A percentile compares a stretch with the other conserved stretches of the same genome.
Evolutionary conservation across 257 asterid species (phyloP).

Genomic region (Solanum phureja): DNA sequence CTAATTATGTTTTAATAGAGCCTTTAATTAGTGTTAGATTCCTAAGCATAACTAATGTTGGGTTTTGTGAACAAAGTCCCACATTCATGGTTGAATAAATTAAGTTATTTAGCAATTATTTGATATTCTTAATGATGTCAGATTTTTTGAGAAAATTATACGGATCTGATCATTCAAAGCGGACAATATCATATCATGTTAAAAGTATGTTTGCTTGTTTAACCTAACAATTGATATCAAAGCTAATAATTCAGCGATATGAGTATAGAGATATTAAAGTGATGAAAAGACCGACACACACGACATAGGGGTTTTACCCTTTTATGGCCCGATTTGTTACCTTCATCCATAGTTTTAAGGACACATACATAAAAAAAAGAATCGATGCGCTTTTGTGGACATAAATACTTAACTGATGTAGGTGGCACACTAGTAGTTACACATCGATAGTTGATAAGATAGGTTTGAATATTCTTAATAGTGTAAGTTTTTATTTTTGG

Average conservation of each 20-base stretch:
- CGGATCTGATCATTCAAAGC: fast-evolving
- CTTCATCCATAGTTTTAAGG: background rate
- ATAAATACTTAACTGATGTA: background rate
- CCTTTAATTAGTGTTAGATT: background rate
- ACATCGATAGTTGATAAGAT: background rate
- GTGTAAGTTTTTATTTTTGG: too few species aligned
- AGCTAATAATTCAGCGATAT: background rate
- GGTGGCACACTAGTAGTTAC: background rate
- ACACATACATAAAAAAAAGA: background rate
- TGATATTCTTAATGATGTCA: background rate
- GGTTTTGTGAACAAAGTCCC: background rate
- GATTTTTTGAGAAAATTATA: fast-evolving
- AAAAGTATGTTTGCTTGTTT: background rate
- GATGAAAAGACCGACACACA: background rate
- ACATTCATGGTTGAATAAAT: background rate
- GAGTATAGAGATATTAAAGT: background rate
- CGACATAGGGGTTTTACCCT: background rate
- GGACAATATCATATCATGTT: background rate
- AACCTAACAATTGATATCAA: background rate
- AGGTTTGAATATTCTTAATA: background rate
- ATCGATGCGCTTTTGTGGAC: background rate
- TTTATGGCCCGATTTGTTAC: background rate
- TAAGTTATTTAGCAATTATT: background rate
- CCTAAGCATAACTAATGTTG: background rate
- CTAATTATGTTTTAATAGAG: background rate